Evolutionary conservation across 345 rosid genomes (phyloP).

Genomic region (Corymbia maculata): DNA sequence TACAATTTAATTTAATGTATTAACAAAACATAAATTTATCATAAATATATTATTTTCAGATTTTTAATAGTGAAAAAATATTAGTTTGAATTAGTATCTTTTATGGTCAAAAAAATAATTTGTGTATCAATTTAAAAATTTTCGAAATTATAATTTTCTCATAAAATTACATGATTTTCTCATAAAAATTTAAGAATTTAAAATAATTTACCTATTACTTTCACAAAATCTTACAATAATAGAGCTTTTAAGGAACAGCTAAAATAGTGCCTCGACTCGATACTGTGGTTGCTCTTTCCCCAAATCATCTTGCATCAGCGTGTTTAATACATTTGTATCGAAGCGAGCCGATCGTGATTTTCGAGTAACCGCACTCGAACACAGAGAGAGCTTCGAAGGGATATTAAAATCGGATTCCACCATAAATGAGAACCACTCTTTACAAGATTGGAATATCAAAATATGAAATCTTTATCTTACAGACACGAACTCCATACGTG

Average conservation of each 20-base stretch:
- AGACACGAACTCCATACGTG: neutral
- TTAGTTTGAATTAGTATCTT: too few relatives aligned
- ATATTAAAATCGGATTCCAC: neutral
- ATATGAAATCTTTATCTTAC: neutral
- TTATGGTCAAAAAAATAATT: too few relatives aligned
- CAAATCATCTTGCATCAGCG: neutral
- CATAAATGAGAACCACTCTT: neutral
- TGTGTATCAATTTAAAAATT: too few relatives aligned
- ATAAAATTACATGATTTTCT: too few relatives aligned
- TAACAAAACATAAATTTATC: too few relatives aligned
- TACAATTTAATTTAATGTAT: too few relatives aligned
- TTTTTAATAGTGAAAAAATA: too few relatives aligned
- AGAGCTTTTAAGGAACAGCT: neutral
- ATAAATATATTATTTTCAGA: too few relatives aligned
- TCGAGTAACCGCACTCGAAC: neutral
- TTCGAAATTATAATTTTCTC: too few relatives aligned
- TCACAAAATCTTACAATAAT: neutral
- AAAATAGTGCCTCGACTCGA: neutral
- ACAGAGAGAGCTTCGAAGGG: neutral
- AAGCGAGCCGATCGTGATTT: neutral
- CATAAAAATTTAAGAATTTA: too few relatives aligned
- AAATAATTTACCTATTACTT: neutral
- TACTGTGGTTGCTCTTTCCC: neutral
- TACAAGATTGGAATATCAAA: neutral
- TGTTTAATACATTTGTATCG: neutral